Conservation (phyloP, 176 grass and related monocot species). For the Cenchrus purpureus region DNA sequence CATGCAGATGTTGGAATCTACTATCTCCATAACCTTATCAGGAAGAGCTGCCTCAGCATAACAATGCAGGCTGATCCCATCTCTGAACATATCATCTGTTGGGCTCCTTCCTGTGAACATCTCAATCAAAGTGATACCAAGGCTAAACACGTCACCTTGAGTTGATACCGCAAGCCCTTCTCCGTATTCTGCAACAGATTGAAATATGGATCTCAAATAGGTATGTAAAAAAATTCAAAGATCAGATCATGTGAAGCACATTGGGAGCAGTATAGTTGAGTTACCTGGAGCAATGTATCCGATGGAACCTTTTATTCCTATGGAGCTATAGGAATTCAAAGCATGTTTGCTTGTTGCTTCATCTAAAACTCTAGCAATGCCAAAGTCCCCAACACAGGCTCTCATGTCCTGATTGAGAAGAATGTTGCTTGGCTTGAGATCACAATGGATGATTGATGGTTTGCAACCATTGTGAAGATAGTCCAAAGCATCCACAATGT, state of each 20-base stretch:
- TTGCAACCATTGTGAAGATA: conserved; percentile 38
- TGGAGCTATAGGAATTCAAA: conserved; percentile 11
- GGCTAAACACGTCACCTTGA: conserved; percentile 11
- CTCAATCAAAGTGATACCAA: conserved; percentile 27
- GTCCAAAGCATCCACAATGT: conserved; percentile 37
- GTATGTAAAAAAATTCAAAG: not conserved
- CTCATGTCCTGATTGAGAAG: conserved; percentile 54
- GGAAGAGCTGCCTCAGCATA: not conserved
- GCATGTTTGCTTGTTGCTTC: not conserved
- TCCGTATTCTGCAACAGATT: not conserved
- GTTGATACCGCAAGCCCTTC: conserved; percentile 10
- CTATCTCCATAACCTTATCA: not conserved
- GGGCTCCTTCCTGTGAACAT: conserved; percentile 27
- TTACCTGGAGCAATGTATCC: conserved; percentile 64
- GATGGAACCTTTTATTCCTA: conserved; percentile 51
- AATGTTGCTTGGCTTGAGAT: conserved; percentile 70
- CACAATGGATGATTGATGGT: conserved; percentile 54
- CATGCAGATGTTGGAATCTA: conserved; percentile 13
- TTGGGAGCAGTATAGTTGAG: not conserved
- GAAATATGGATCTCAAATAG: not conserved
- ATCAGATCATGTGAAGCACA: not conserved
- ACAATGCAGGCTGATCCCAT: conserved; percentile 19
- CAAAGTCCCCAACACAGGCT: conserved; percentile 57
- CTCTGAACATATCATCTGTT: conserved; percentile 16
- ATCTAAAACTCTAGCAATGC: conserved; percentile 45